Evolutionary conservation across 2,329 filamentous ascomycete species (phyloP), one percentile per base, ranked within the genome.

Genomic region (Rhinocladiella similis): DNA sequence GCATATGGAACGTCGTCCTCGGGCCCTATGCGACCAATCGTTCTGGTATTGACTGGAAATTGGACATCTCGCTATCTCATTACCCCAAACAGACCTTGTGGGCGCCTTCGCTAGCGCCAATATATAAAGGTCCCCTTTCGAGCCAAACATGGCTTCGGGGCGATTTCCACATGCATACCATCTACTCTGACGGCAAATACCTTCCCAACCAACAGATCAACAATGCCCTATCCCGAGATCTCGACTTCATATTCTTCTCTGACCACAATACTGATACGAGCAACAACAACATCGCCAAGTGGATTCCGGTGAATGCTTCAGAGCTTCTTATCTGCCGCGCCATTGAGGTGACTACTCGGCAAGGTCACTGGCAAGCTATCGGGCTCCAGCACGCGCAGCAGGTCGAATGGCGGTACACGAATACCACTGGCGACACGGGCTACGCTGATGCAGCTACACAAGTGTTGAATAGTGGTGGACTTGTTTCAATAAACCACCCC

Each of bases 101-200:
- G 59, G 57, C 27, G 35, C 53, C 18, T 14, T 53, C 46, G 16
- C 45, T 45, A 20, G 43, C 22, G 29, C 48, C 49, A 20, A 47
- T 38, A 45, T 42, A 41, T 35, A 47, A 49, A 35, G 33, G 39
- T 16, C 9, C 50, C n/a, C n/a, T 25, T 3, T 19, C 29, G 7
- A 18, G 43, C 5, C 36, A 27, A 29, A 25, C 39, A 41, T 65
- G 64, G 64, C 60, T 61, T 10, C 56, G 63, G 2, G 64, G 64
- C 5, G 64, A 66, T 48, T 65, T 66, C 38, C 64, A 65, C 48
- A 63, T 65, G 62, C 64, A 66, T 56, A 61, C 57, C n/a, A 53
- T 65, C 47, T 64, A 66, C 49, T 65, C 63, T 2, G 64, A 66
- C 42, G 64, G 64, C 9, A 54, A 53, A 39, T 59, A 64, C 36